phyloP scores from a whole-genome alignment of 2,329 filamentous ascomycete genomes.

The Knoxdaviesia capensis region DNA sequence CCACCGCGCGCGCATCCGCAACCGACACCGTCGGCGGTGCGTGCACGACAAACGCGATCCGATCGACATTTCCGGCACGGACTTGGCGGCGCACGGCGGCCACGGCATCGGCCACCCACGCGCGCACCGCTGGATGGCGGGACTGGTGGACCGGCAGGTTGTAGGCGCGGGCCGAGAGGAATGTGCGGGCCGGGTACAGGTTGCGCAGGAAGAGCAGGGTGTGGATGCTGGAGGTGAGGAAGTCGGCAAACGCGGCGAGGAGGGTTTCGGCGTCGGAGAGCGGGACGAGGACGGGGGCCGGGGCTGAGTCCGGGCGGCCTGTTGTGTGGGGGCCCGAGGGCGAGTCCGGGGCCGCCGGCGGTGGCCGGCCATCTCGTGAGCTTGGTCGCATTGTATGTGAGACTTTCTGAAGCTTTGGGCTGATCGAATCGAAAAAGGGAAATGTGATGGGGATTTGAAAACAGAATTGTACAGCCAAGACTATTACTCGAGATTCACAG shows the following conservation, averaged over 20 bases:
- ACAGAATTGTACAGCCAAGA: too few species aligned
- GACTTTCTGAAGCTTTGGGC: too few species aligned
- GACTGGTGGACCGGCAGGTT: conserved; percentile 72
- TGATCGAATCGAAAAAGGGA: too few species aligned
- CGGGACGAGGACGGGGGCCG: conserved; percentile 10
- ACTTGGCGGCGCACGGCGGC: conserved; percentile 52
- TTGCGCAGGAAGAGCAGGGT: conserved; percentile 66
- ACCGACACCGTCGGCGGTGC: conserved; percentile 7
- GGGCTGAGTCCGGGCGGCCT: background rate
- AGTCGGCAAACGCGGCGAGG: conserved; percentile 52
- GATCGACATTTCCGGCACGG: conserved; percentile 27
- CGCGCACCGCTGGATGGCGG: conserved; percentile 67
- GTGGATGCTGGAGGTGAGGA: conserved; percentile 68
- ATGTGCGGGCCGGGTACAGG: conserved; percentile 61
- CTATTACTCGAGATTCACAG: too few species aligned
- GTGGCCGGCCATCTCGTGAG: background rate
- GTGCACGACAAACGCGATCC: conserved; percentile 28
- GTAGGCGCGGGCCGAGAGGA: conserved; percentile 62
- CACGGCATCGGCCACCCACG: conserved; percentile 69
- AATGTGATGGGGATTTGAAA: too few species aligned
- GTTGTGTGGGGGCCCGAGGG: background rate
- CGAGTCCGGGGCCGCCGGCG: too few species aligned
- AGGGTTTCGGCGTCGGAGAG: conserved; percentile 29
- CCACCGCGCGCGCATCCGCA: background rate
- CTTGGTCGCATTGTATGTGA: background rate